Percentiles rank a stretch among this genome's conserved stretches.
Conservation (phyloP, 371 early-diverging fungal genomes). For the Scutellospora calospora region DNA sequence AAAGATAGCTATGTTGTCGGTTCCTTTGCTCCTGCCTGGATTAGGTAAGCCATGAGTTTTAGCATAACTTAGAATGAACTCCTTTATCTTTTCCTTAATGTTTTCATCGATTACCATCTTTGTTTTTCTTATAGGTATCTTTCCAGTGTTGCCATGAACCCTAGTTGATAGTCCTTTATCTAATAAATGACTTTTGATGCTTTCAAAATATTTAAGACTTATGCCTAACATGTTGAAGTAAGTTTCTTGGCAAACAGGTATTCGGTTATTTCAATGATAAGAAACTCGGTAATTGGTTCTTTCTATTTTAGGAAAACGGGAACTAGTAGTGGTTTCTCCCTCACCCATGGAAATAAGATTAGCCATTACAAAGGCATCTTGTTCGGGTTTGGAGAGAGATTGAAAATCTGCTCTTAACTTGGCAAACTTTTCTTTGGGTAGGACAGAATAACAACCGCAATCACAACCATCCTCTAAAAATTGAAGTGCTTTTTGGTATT, state of each 20-base stretch:
- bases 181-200: background rate
- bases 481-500: conserved; percentile 34
- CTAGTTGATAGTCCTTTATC: background rate
- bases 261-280: too few relatives aligned
- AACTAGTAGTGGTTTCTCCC: background rate
- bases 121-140: too few relatives aligned
- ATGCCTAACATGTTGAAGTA: background rate
- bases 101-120: too few relatives aligned
- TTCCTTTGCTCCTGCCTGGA: conserved; percentile 13
- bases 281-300: background rate
- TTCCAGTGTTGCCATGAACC: background rate
- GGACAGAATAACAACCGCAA: background rate
- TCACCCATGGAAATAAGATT: too few relatives aligned
- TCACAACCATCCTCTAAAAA: conserved; percentile 29
- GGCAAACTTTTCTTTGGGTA: conserved; percentile 23
- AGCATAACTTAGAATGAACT: conserved; percentile 39
- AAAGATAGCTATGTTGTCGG: background rate
- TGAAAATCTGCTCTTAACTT: background rate
- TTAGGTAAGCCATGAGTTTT: conserved; percentile 11
- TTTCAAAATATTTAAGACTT: background rate
- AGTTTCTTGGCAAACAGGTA: conserved; percentile 16
- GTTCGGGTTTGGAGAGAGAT: background rate
- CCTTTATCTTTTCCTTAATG: too few relatives aligned
- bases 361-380: background rate
- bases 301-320: background rate